phyloP scores from a whole-genome alignment of 2,329 filamentous ascomycete species.

The Cercospora zeina region DNA sequence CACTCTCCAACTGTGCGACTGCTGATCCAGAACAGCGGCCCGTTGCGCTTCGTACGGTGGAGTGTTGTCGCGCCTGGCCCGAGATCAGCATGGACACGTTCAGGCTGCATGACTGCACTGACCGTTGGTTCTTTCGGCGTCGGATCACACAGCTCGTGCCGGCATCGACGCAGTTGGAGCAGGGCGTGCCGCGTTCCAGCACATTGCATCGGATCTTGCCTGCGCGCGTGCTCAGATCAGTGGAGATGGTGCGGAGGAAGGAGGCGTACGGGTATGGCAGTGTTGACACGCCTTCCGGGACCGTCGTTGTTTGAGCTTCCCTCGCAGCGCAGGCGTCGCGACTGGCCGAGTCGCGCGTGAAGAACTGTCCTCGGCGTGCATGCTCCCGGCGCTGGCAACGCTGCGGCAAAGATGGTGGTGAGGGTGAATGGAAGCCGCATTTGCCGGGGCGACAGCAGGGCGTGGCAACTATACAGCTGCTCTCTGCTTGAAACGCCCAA shows the following conservation, averaged over 20 bases:
- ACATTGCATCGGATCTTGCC: slow-evolving; percentile 30
- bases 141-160: slow-evolving; percentile 27
- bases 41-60: slow-evolving; percentile 27
- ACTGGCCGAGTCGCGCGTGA: too few species aligned
- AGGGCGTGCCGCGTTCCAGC: slow-evolving; percentile 28
- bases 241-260: neutral
- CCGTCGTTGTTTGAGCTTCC: slow-evolving; percentile 30
- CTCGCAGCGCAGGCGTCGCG: slow-evolving; percentile 16
- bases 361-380: slow-evolving; percentile 19
- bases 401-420: slow-evolving; percentile 15
- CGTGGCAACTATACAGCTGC: slow-evolving; percentile 12
- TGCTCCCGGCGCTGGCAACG: slow-evolving; percentile 10
- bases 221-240: neutral
- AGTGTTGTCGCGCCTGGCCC: slow-evolving; percentile 29
- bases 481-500: slow-evolving; percentile 6
- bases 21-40: slow-evolving; percentile 24
- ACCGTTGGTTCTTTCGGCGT: slow-evolving; percentile 31
- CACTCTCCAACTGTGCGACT: slow-evolving; percentile 29
- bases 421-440: slow-evolving; percentile 18
- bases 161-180: slow-evolving; percentile 30
- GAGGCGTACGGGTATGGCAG: slow-evolving; percentile 25
- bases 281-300: slow-evolving; percentile 29
- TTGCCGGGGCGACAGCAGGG: slow-evolving; percentile 18
- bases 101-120: neutral
- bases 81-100: slow-evolving; percentile 13